These are phyloP conservation scores for Pythium aphanidermatum DNA, from an alignment of 352 stramenopile genomes.

Conservation along the genomic window DNA sequence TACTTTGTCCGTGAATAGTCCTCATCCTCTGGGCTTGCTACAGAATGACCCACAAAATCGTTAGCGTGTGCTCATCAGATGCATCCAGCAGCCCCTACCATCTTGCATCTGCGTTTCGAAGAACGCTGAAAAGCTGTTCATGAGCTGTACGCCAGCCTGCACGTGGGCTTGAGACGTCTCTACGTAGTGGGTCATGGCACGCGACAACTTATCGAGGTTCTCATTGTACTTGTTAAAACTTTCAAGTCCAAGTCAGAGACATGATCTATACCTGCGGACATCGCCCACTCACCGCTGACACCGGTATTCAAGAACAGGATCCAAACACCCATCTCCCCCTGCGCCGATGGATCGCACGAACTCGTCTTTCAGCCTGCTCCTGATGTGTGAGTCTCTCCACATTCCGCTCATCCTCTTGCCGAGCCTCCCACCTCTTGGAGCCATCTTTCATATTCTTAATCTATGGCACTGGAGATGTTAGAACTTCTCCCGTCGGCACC, in stretches of 20 bases:
- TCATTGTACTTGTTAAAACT: conserved; percentile 36
- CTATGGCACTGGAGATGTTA: conserved; percentile 1
- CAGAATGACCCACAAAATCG: neutral
- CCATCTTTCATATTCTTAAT: conserved; percentile 77
- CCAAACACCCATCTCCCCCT: conserved; percentile 40
- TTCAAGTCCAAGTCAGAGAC: neutral
- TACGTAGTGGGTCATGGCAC: conserved; percentile 25
- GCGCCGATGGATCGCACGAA: conserved; percentile 48
- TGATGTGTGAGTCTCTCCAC: neutral
- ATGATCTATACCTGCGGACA: neutral
- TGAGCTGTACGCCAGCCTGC: conserved; percentile 23
- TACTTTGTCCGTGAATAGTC: conserved; percentile 21
- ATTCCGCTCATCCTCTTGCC: neutral
- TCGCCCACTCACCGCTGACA: conserved; percentile 35
- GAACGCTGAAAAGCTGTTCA: conserved; percentile 28
- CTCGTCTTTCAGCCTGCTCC: conserved; percentile 60
- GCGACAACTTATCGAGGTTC: conserved; percentile 23
- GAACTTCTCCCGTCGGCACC: too few relatives aligned
- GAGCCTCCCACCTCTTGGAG: conserved; percentile 35
- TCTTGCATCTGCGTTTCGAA: conserved; percentile 29
- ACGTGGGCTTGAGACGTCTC: conserved; percentile 25
- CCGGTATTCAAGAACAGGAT: conserved; percentile 60
- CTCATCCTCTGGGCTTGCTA: conserved; percentile 17
- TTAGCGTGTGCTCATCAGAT: too few relatives aligned
- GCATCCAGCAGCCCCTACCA: too few relatives aligned